Evolutionary conservation across 305 asterid species (phyloP), one percentile per base, ranked within the genome.

Genomic region (Fraxinus angustifolia): DNA sequence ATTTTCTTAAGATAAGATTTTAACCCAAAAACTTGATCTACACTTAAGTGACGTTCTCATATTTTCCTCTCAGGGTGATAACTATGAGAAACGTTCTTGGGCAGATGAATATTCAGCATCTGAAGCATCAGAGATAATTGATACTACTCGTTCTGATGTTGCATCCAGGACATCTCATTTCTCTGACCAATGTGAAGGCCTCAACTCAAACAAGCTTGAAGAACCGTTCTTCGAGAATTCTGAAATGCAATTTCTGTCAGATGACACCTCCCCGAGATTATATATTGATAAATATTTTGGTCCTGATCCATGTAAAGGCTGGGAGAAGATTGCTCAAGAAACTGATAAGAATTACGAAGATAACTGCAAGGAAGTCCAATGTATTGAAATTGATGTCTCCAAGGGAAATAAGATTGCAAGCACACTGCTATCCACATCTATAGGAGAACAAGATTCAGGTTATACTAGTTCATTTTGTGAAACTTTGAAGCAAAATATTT

Each of bases 241-340:
- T 23, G 99, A 94, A 72, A 97, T 91, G 73, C 97, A 88, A 77
- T 93, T 91, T 75, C 88, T 94, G 82, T 88, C 92, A 0, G 90
- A 83, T 73, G 90, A 88, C 84, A 91, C 91, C 40, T 93, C 98
- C 1, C 99, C 99, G 16, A 83, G 94, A 75, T 68, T 84, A 75
- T 89, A 88, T 83, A 90, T 96, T 56, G 97, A 96, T 67, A 94
- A 92, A 89, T 96, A 92, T 91, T 94, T 96, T 33, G 99, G 99
- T 73, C 98, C 99, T 8, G 99, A 94, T 83, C 98, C 99, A 34
- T 86, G 89, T 45, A 82, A 85, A 42, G 99, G 92, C 30, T 94
- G 99, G 99, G 99, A 96, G n/a, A n/a, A n/a, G n/a, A n/a, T n/a
- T 48, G 83, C 89, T 77, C 90, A 87, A 79, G 86, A 85, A 86